Evolutionary conservation across 495 filamentous ascomycete species (phyloP).

Genomic region (Parmelia sp.): DNA sequence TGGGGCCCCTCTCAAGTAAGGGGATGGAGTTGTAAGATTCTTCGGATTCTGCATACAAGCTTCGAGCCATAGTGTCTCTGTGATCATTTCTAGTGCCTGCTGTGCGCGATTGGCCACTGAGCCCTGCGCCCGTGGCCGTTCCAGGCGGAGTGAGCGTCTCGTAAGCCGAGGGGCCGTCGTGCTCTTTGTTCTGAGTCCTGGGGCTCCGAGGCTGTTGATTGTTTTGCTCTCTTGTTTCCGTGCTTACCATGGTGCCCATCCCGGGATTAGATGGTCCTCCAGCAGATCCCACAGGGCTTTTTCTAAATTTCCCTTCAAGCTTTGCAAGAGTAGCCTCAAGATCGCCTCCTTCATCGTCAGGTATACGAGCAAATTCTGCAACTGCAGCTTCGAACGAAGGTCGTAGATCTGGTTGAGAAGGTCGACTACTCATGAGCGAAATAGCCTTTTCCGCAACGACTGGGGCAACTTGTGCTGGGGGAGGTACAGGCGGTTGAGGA

Average conservation of each 20-base stretch:
- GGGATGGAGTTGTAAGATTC: slow-evolving; percentile 74
- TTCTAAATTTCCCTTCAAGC: slow-evolving; percentile 81
- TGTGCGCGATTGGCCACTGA: background rate
- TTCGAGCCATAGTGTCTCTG: slow-evolving; percentile 18
- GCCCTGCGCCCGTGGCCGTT: background rate
- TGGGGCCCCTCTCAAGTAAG: slow-evolving; percentile 65
- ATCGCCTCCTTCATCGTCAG: slow-evolving; percentile 90
- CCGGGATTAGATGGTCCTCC: slow-evolving; percentile 2
- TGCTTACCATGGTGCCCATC: background rate
- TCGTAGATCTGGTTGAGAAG: slow-evolving; percentile 67
- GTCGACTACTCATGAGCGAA: slow-evolving; percentile 68
- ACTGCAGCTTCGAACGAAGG: slow-evolving; percentile 89
- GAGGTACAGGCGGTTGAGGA: slow-evolving; percentile 15
- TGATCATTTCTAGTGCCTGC: background rate
- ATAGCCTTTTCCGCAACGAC: slow-evolving; percentile 39
- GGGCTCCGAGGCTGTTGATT: background rate
- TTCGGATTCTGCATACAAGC: slow-evolving; percentile 45
- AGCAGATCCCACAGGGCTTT: slow-evolving; percentile 27
- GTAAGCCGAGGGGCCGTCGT: background rate
- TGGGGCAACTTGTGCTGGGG: slow-evolving; percentile 31
- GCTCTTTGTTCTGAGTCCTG: slow-evolving; percentile 7
- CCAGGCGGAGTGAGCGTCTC: background rate
- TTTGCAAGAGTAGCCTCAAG: slow-evolving; percentile 88
- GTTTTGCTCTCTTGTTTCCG: background rate
- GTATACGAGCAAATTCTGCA: slow-evolving; percentile 78